These are phyloP conservation scores for Cercospora canescens DNA, from an alignment of 2,329 filamentous ascomycete species.

Conservation along the genomic window DNA sequence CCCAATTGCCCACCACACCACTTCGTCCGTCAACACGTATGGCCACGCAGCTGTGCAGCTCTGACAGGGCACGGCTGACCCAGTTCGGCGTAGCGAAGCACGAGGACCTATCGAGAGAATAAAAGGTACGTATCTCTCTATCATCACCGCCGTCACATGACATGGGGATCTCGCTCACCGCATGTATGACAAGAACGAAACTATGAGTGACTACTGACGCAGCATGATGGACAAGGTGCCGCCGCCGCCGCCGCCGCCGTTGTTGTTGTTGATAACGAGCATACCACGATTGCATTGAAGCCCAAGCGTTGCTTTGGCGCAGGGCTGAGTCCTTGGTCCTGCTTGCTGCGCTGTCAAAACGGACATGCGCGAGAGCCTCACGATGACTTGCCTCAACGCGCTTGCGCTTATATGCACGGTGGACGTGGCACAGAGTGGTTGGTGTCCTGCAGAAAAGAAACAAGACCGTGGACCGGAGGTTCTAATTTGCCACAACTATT, in stretches of 20 bases:
- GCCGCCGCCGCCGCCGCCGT: too few species aligned
- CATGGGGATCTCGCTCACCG: neutral
- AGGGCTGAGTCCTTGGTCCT: neutral
- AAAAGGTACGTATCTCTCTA: too few species aligned
- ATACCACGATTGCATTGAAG: neutral
- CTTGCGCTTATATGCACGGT: neutral
- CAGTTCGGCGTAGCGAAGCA: neutral
- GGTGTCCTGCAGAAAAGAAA: neutral
- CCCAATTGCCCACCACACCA: neutral
- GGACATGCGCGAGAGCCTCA: neutral
- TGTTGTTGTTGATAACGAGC: slow-evolving; percentile 1
- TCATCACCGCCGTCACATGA: neutral
- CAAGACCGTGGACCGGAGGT: neutral
- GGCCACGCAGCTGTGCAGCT: neutral
- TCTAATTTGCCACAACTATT: slow-evolving; percentile 1
- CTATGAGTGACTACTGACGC: neutral
- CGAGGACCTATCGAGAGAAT: too few species aligned
- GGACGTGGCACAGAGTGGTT: slow-evolving; percentile 11
- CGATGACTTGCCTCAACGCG: neutral
- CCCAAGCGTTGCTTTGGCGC: neutral
- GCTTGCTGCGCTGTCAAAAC: neutral
- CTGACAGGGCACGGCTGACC: neutral
- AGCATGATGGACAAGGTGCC: too few species aligned
- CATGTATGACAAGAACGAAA: slow-evolving; percentile 7
- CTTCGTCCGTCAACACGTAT: neutral